Conservation (phyloP, 2,329 filamentous ascomycete species). For the Chaetomium strumarium region DNA sequence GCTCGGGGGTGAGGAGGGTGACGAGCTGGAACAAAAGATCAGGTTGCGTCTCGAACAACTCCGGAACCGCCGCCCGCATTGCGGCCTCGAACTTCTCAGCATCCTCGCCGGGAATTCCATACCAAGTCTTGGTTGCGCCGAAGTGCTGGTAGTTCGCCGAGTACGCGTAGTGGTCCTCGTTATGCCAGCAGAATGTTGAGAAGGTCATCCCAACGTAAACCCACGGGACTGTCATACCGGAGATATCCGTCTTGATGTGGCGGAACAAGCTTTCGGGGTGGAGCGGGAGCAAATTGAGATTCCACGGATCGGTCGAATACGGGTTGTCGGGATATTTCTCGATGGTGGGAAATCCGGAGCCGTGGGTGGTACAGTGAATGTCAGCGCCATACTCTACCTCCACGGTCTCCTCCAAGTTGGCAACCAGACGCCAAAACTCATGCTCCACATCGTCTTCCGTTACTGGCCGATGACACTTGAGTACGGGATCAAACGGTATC, state of each 20-base stretch:
- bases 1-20: conserved; percentile 89
- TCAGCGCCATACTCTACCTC: conserved; percentile 98
- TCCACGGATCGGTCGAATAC: conserved; percentile 90
- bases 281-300: conserved; percentile 86
- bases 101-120: conserved; percentile 90
- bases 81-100: conserved; percentile 92
- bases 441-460: conserved; percentile 93
- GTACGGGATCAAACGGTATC: conserved; percentile 78
- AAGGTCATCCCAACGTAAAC: conserved; percentile 99
- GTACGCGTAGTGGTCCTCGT: conserved; percentile 96
- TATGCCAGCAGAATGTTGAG: conserved; percentile 99
- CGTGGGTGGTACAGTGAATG: conserved; percentile 96
- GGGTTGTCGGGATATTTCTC: conserved; percentile 83
- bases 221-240: conserved; percentile 98
- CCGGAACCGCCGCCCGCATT: conserved; percentile 91
- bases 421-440: conserved; percentile 94
- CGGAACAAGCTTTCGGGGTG: conserved; percentile 89
- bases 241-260: conserved; percentile 97
- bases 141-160: conserved; percentile 99
- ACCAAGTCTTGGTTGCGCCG: conserved; percentile 98
- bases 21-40: conserved; percentile 95
- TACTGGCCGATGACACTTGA: conserved; percentile 73
- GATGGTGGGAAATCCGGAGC: conserved; percentile 91
- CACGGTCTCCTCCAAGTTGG: conserved; percentile 88
- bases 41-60: conserved; percentile 93